Base-by-base conservation (phyloP, 2,329 filamentous ascomycete species). In the Colletotrichum falcatum region DNA sequence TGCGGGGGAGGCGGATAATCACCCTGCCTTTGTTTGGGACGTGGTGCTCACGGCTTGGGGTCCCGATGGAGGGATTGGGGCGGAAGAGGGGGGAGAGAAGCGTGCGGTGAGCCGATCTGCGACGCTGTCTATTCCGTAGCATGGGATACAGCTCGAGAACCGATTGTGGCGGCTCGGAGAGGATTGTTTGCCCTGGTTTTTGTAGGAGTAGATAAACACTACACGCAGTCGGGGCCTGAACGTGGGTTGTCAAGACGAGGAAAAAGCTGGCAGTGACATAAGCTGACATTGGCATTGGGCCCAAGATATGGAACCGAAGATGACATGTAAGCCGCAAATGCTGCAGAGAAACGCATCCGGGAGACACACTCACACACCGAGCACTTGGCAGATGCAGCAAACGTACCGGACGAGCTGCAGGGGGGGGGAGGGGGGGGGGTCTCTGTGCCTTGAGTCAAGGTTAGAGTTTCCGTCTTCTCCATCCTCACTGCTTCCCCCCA, bases 51-150 rank as follows among this genome's bases (percentile, higher is more conserved):
- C 48, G 16, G 16, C 26, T 66, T 18, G 28, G 48, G 39, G 14
- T 37, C 28, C 54, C 16, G n/a, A 20, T 26, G 37, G 23, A 23
- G 42, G 26, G 28, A 1, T 18, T 37, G 30, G 35, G 56, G 58
- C 58, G 44, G 42, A 61, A 61, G 7, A 2, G 37, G 64, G 26
- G 53, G n/a, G 14, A 16, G 5, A 37, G 37, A 55, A 39, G 51
- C 62, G 58, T 58, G 64, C 67, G 58, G 58, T 58, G 16, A 37
- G 46, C 64, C 68, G 59, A 71, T 68, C 64, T 71, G 68, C 58
- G 68, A 71, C 68, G 18, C 68, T 39, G 53, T 59, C 5, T n/a
- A 59, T 63, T 63, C 68, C 68, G 64, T 12, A 30, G 37, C 37
- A 18, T 16, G 65, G 46, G 9, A 16, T 12, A 62, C 12, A 59